Evolutionary conservation across 1,139 yeast genomes (phyloP).

Genomic region (Trichomonascaceae sp.): DNA sequence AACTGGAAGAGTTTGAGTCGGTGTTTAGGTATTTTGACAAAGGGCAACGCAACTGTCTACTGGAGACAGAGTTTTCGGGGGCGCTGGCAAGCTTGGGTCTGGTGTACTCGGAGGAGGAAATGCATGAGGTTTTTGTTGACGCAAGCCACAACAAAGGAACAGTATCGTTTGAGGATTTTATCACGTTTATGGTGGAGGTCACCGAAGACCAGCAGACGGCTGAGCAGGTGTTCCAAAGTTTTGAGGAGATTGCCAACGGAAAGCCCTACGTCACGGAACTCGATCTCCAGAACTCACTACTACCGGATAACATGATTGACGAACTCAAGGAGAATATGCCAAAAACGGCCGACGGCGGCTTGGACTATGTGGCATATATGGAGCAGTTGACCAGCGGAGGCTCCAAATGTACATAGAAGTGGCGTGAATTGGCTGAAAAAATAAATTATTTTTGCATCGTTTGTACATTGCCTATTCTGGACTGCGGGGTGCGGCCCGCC

Average conservation of each 20-base stretch:
- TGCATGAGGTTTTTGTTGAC: constrained; percentile 24
- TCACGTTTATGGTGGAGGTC: constrained; percentile 28
- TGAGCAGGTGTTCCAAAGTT: constrained; percentile 29
- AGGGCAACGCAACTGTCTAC: constrained; percentile 22
- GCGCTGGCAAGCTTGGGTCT: constrained; percentile 30
- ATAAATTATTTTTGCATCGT: too few relatives aligned
- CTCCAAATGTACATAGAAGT: not conserved
- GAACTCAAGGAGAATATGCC: constrained; percentile 24
- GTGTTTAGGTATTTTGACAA: constrained; percentile 31
- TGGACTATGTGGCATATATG: constrained; percentile 25
- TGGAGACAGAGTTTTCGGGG: constrained; percentile 27
- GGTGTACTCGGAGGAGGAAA: constrained; percentile 26
- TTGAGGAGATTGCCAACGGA: constrained; percentile 29
- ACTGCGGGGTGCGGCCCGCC: too few relatives aligned
- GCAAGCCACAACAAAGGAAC: constrained; percentile 18
- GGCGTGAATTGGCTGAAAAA: too few relatives aligned
- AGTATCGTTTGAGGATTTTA: constrained; percentile 29
- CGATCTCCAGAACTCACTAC: constrained; percentile 27
- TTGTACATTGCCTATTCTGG: too few relatives aligned
- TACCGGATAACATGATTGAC: constrained; percentile 25
- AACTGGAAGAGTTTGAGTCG: constrained; percentile 31
- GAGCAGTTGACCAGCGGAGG: constrained; percentile 6
- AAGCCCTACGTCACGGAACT: constrained; percentile 29
- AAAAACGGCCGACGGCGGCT: constrained; percentile 15
- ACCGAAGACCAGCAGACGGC: constrained; percentile 30